These are phyloP conservation scores for Friedmanniomyces endolithicus DNA, from an alignment of 495 filamentous ascomycete species.

Conservation along the genomic window DNA sequence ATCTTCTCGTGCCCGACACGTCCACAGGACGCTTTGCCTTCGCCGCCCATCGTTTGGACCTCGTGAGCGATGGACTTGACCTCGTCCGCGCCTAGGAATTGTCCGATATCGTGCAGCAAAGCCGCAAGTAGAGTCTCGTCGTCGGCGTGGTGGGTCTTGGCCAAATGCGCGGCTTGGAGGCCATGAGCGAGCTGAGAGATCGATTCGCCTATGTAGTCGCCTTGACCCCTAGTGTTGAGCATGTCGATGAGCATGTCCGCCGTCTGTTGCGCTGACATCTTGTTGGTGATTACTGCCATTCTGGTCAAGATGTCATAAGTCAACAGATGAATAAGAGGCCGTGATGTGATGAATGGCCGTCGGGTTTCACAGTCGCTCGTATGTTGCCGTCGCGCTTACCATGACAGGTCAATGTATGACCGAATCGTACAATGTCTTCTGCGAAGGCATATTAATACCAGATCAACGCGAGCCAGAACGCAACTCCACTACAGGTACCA, in stretches of 20 bases:
- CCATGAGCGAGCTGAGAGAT: slow-evolving; percentile 38
- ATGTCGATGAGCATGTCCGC: slow-evolving; percentile 7
- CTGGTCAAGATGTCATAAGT: too few relatives aligned
- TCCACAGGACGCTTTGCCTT: slow-evolving; percentile 14
- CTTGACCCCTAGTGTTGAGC: slow-evolving; percentile 6
- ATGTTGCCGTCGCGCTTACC: too few relatives aligned
- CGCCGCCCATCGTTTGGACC: not conserved
- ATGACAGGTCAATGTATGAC: too few relatives aligned
- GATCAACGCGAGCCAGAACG: too few relatives aligned
- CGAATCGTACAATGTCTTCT: too few relatives aligned
- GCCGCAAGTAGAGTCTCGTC: slow-evolving; percentile 34
- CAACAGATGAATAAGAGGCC: too few relatives aligned
- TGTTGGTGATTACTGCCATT: too few relatives aligned
- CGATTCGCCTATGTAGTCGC: slow-evolving; percentile 31
- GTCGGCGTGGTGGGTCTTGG: slow-evolving; percentile 19
- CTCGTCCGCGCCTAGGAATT: slow-evolving; percentile 29
- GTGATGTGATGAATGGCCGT: too few relatives aligned
- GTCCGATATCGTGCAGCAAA: slow-evolving; percentile 37
- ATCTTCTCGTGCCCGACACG: slow-evolving; percentile 35
- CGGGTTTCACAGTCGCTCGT: too few relatives aligned
- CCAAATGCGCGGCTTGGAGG: slow-evolving; percentile 34
- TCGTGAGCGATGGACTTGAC: slow-evolving; percentile 7
- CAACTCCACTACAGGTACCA: too few relatives aligned
- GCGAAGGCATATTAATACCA: too few relatives aligned
- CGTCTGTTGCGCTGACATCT: not conserved